A percentile compares a stretch with the other conserved stretches of the same genome.
These are phyloP conservation scores for Diplotaxis tenuifolia DNA, from an alignment of 345 rosid species.

Conservation along the genomic window DNA sequence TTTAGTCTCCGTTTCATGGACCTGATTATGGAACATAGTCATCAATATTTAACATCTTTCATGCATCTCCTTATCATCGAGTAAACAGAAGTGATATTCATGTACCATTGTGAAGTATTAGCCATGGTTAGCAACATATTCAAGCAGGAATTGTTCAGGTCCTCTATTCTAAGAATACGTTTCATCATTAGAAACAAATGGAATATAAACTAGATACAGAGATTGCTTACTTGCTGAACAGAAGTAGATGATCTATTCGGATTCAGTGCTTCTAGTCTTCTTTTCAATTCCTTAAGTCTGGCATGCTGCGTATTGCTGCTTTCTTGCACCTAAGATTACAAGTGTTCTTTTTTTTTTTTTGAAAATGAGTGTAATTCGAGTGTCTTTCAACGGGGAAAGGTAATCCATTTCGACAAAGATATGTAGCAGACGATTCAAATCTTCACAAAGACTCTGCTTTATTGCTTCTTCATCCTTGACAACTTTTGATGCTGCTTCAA, in stretches of 20 bases:
- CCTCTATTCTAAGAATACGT: background rate
- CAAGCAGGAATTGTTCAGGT: background rate
- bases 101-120: background rate
- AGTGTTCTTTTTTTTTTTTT: background rate
- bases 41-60: slow-evolving; percentile 35
- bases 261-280: background rate
- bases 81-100: slow-evolving; percentile 7
- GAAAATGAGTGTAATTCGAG: background rate
- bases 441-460: slow-evolving; percentile 81
- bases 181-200: slow-evolving; percentile 7
- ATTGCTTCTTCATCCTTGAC: slow-evolving; percentile 72
- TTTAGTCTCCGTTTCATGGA: slow-evolving; percentile 37
- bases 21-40: slow-evolving; percentile 42
- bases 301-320: background rate
- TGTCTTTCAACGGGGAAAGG: background rate
- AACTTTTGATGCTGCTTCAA: slow-evolving; percentile 66
- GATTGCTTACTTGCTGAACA: slow-evolving; percentile 44
- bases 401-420: slow-evolving; percentile 18
- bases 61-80: background rate
- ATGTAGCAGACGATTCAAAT: slow-evolving; percentile 68
- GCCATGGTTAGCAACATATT: background rate
- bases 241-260: background rate
- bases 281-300: background rate
- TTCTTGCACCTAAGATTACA: background rate
- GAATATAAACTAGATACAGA: slow-evolving; percentile 18